Evolutionary conservation across 2,329 filamentous ascomycete genomes (phyloP).

Genomic region (Zasmidium angulare): DNA sequence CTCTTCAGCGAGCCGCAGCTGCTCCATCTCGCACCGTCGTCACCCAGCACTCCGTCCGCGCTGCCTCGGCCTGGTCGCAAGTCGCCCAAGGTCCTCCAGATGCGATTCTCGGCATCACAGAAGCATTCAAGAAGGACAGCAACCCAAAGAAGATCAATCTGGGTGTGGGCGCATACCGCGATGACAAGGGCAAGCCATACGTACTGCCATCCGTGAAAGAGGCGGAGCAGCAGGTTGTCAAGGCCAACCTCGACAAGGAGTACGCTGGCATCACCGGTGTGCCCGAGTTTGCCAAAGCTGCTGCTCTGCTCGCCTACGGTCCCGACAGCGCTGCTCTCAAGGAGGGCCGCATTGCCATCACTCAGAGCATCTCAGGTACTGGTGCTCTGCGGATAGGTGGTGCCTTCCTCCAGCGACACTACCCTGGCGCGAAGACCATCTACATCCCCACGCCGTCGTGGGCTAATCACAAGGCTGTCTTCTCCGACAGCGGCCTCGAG

Average conservation of each 20-base stretch:
- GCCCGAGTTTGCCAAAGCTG: conserved; percentile 88
- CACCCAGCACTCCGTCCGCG: conserved; percentile 48
- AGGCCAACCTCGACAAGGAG: conserved; percentile 84
- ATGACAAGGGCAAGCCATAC: conserved; percentile 96
- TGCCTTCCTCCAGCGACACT: conserved; percentile 89
- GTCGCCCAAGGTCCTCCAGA: conserved; percentile 92
- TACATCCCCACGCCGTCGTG: conserved; percentile 96
- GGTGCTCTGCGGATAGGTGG: conserved; percentile 93
- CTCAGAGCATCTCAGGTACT: conserved; percentile 97
- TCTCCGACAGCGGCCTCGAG: conserved; percentile 86
- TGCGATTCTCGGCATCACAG: conserved; percentile 79
- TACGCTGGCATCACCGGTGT: conserved; percentile 97
- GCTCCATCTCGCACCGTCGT: conserved; percentile 25
- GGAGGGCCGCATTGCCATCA: conserved; percentile 78
- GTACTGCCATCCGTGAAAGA: conserved; percentile 89
- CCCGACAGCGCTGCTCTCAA: conserved; percentile 72
- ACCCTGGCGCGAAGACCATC: conserved; percentile 87
- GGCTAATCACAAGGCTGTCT: conserved; percentile 98
- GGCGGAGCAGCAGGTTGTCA: conserved; percentile 84
- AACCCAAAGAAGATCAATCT: conserved; percentile 98
- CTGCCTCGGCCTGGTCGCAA: conserved; percentile 83
- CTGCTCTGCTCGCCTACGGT: conserved; percentile 88
- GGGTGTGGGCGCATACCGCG: conserved; percentile 97
- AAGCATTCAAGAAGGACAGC: conserved; percentile 96
- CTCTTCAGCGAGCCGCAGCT: conserved; percentile 31